Evolutionary conservation across 441 rosid species (phyloP).

Genomic region (Cnidoscolus chayamansa): DNA sequence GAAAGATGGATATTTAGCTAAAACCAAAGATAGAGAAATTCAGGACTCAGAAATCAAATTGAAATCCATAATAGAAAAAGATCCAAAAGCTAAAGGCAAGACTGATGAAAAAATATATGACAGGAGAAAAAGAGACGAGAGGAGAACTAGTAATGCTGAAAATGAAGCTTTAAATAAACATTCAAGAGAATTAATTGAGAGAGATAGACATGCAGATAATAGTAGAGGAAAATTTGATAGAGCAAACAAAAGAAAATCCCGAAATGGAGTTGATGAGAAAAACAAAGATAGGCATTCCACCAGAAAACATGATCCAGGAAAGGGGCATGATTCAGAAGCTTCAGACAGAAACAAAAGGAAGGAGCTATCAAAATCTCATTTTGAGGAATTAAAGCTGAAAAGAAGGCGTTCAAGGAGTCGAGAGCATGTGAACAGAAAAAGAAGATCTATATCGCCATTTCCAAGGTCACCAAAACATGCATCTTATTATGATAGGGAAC

Average conservation of each 20-base stretch:
- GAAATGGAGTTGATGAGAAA: conserved; percentile 39
- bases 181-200: conserved; percentile 43
- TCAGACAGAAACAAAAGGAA: conserved; percentile 47
- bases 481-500: conserved; percentile 42
- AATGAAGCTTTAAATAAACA: conserved; percentile 42
- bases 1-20: conserved; percentile 32
- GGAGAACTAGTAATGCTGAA: conserved; percentile 30
- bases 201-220: conserved; percentile 39
- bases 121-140: conserved; percentile 36
- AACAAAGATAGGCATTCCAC: conserved; percentile 36
- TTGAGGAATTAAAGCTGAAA: conserved; percentile 46
- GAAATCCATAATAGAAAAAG: conserved; percentile 38
- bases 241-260: conserved; percentile 49
- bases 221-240: conserved; percentile 40
- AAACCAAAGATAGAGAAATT: conserved; percentile 26
- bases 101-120: conserved; percentile 36
- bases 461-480: conserved; percentile 44
- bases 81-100: conserved; percentile 32
- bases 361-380: conserved; percentile 44
- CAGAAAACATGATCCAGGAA: conserved; percentile 47
- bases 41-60: conserved; percentile 33
- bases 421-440: conserved; percentile 49
- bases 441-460: conserved; percentile 52
- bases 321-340: conserved; percentile 40
- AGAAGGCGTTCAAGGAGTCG: conserved; percentile 68